Evolutionary conservation across 257 asterid species (phyloP).

Genomic region (Cruciata laevipes): DNA sequence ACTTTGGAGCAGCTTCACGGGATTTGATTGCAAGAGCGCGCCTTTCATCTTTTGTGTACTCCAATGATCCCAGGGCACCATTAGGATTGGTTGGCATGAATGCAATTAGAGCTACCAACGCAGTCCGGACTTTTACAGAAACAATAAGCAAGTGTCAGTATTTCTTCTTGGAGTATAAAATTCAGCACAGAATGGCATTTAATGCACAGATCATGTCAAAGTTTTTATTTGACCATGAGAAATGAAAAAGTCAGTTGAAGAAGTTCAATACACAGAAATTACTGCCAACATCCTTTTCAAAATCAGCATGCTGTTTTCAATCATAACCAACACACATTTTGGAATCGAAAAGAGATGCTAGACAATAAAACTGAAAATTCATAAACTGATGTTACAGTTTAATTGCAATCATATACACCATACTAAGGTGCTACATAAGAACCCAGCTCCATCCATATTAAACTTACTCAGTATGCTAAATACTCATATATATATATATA

Average conservation of each 20-base stretch:
- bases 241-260: neutral
- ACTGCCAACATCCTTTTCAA: neutral
- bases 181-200: neutral
- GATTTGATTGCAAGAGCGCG: slow-evolving; percentile 71
- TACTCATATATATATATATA: too few relatives aligned
- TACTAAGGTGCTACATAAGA: neutral
- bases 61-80: slow-evolving; percentile 85
- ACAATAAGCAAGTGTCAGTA: slow-evolving; percentile 10
- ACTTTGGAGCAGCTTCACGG: slow-evolving; percentile 59
- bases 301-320: neutral
- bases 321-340: neutral
- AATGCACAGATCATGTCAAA: neutral
- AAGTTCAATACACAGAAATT: neutral
- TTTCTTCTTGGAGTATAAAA: neutral
- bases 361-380: neutral
- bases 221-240: neutral
- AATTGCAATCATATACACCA: neutral
- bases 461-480: neutral
- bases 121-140: slow-evolving; percentile 71
- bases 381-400: neutral
- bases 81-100: slow-evolving; percentile 91
- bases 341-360: neutral
- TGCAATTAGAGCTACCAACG: slow-evolving; percentile 82
- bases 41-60: slow-evolving; percentile 75
- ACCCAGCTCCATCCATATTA: neutral